Conservation (phyloP, 345 rosid genomes). For the Brassica juncea region DNA sequence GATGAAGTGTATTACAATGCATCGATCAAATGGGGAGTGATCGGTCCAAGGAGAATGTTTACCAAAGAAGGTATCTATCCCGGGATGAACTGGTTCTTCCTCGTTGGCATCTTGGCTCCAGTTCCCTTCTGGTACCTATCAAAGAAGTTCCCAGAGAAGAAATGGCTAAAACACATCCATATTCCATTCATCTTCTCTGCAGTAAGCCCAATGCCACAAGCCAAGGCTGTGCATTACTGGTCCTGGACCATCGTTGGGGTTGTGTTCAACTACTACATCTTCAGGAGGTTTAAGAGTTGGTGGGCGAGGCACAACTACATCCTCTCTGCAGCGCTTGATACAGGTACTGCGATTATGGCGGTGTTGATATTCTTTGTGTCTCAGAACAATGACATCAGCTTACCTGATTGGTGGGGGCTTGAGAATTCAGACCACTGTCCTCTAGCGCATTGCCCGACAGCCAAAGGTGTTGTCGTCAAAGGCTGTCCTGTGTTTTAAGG, state of each 20-base stretch:
- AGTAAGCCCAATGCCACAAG: slow-evolving; percentile 53
- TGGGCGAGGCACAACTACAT: slow-evolving; percentile 77
- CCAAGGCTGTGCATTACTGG: slow-evolving; percentile 60
- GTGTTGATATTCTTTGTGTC: slow-evolving; percentile 54
- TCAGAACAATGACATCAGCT: slow-evolving; percentile 53
- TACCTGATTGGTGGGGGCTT: slow-evolving; percentile 78
- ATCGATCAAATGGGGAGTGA: slow-evolving; percentile 85
- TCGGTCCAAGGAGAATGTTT: slow-evolving; percentile 77
- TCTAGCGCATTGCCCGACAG: slow-evolving; percentile 62
- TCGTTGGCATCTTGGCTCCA: slow-evolving; percentile 70
- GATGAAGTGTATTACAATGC: slow-evolving; percentile 78
- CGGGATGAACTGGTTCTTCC: slow-evolving; percentile 74
- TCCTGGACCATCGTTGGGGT: slow-evolving; percentile 66
- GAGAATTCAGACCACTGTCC: slow-evolving; percentile 54
- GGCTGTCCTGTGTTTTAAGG: slow-evolving; percentile 54
- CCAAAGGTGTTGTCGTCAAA: slow-evolving; percentile 49
- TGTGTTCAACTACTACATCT: slow-evolving; percentile 65
- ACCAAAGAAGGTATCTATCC: slow-evolving; percentile 58
- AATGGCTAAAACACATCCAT: slow-evolving; percentile 58
- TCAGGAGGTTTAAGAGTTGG: slow-evolving; percentile 59
- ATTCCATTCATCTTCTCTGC: slow-evolving; percentile 62
- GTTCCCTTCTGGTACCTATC: slow-evolving; percentile 62
- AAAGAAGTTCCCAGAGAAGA: slow-evolving; percentile 61
- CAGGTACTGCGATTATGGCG: slow-evolving; percentile 76
- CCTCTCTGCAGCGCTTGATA: slow-evolving; percentile 75